A percentile compares a stretch with the other conserved stretches of the same genome.
phyloP scores from a whole-genome alignment of 768 basidiomycete species.

The Lactarius quietus region DNA sequence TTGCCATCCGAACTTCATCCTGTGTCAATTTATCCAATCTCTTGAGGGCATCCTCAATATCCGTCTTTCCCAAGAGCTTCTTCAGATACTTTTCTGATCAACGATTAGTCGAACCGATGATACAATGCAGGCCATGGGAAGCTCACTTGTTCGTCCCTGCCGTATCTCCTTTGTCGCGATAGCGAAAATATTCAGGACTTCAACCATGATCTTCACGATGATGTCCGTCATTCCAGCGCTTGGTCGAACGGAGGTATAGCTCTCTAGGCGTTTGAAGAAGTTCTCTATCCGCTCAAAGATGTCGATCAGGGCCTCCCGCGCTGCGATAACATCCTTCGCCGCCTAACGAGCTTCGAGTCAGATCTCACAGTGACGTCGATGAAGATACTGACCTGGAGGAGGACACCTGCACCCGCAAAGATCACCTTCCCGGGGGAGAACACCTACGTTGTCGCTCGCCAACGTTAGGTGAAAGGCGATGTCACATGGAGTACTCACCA shows the following conservation, averaged over 20 bases:
- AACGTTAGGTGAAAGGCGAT: background rate
- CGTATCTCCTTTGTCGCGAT: constrained; percentile 3
- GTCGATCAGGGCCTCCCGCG: background rate
- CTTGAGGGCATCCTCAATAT: background rate
- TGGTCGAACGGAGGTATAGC: background rate
- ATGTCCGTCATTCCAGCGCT: background rate
- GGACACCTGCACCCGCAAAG: constrained; percentile 1
- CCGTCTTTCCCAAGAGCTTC: background rate
- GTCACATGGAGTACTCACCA: background rate
- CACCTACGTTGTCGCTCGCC: background rate
- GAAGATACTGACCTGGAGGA: background rate
- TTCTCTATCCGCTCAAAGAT: background rate
- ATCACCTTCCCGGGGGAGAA: background rate
- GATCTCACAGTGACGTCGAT: background rate
- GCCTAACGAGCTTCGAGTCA: background rate
- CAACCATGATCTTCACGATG: constrained; percentile 1
- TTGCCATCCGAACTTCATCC: background rate
- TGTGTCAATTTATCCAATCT: background rate
- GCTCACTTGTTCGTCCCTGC: background rate
- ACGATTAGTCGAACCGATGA: background rate
- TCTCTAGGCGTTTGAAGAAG: background rate
- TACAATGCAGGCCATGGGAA: too few species aligned
- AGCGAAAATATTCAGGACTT: background rate
- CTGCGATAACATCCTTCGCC: background rate
- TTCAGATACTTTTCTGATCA: background rate